Evolutionary conservation across 331 rosid genomes (phyloP), one percentile per base, ranked within the genome.

Genomic region (Telfairia occidentalis): DNA sequence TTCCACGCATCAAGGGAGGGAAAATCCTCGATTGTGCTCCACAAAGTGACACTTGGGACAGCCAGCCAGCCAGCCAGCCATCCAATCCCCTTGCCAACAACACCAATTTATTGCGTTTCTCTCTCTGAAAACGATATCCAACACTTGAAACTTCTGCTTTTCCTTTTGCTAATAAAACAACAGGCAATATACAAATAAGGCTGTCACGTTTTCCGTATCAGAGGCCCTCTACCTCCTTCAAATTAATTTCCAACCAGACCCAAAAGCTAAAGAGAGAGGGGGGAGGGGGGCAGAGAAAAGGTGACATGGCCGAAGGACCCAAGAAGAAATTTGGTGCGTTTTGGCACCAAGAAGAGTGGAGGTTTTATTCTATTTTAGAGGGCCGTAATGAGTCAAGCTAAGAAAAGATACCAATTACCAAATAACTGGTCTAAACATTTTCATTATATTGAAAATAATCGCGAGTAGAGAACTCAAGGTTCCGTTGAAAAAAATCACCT

Each of bases 1-100:
- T 48, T 71, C 59, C 45, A 71, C 60, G 28, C 28, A 71, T 48
- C 75, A 45, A 48, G 28, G 48, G 29, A 48, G 75, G 75, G 59
- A 32, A 71, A 71, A 42, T 69, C 74, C 18, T 45, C 45, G 58
- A 42, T 43, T 38, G 9, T 67, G 53, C 74, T 69, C 57, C 74
- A 69, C 75, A 71, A 71, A 46, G 5, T 70, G 75, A 46, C 75
- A 70, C 58, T 46, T 26, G 38, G 21, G 58, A 70, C 75, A 45
- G 29, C 15, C 75, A 70, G 28, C 59, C 42, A 42, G n/a, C n/a
- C n/a, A n/a, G n/a, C n/a, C n/a, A n/a, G n/a, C n/a, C n/a, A 45
- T 66, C 73, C 38, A 66, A 21, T 19, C 54, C 75, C 54, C 59
- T 43, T 45, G 1, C 40, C 52, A 43, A 11, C 73, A 23, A 69